These are phyloP conservation scores for Insectozyma bohioensis DNA, from an alignment of 1,139 yeast species.

Conservation along the genomic window DNA sequence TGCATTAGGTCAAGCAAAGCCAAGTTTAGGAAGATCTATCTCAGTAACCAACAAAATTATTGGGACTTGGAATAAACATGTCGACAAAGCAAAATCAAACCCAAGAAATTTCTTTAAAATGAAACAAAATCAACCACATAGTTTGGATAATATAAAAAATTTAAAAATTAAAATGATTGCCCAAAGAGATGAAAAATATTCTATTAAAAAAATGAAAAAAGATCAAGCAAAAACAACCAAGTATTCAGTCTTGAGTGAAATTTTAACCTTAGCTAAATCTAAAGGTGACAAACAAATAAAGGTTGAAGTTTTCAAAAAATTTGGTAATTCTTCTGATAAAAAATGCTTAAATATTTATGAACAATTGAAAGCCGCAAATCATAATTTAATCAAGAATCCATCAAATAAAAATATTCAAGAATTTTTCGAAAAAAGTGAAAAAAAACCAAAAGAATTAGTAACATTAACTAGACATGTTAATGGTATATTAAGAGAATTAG, in stretches of 20 bases:
- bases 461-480: conserved; percentile 48
- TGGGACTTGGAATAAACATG: conserved; percentile 71
- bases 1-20: conserved; percentile 85
- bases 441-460: conserved; percentile 33
- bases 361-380: conserved; percentile 27
- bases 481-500: conserved; percentile 55
- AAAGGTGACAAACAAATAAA: conserved; percentile 21
- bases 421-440: conserved; percentile 38
- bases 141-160: conserved; percentile 36
- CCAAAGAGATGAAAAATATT: conserved; percentile 20
- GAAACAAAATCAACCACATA: conserved; percentile 45
- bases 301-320: conserved; percentile 21
- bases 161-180: conserved; percentile 20
- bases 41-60: conserved; percentile 72
- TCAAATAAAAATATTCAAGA: conserved; percentile 19
- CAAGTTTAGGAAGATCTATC: conserved; percentile 65
- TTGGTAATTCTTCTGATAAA: conserved; percentile 25
- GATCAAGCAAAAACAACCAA: conserved; percentile 45
- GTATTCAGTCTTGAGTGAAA: conserved; percentile 44
- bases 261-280: conserved; percentile 25
- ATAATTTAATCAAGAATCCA: conserved; percentile 23
- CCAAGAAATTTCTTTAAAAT: conserved; percentile 62
- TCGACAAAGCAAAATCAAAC: conserved; percentile 53
- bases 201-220: conserved; percentile 34
- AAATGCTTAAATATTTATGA: conserved; percentile 35